Conservation (phyloP, 768 basidiomycete species). For the Cyclocybe aegerita region DNA sequence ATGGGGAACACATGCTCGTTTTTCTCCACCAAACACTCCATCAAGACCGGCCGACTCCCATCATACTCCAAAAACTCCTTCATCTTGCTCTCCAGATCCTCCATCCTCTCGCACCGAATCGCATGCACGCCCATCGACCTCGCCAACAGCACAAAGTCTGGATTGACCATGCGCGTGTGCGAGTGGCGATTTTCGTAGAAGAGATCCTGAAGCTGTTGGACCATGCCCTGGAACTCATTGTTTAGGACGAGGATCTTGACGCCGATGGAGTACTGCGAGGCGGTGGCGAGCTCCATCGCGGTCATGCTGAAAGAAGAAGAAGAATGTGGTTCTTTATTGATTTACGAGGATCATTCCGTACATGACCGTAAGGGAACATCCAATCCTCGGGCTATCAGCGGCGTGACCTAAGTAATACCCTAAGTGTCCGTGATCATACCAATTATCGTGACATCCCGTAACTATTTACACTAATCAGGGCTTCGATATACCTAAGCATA, state of each 20-base stretch:
- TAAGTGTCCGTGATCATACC: too few species aligned
- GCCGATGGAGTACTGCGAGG: constrained; percentile 87
- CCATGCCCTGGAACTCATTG: constrained; percentile 99
- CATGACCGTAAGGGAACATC: too few species aligned
- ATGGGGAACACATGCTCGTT: constrained; percentile 92
- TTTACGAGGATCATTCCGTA: too few species aligned
- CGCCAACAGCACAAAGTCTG: constrained; percentile 90
- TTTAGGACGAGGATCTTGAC: constrained; percentile 93
- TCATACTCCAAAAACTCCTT: constrained; percentile 98
- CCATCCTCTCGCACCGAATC: constrained; percentile 65
- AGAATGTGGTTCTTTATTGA: too few species aligned
- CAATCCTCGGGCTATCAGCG: too few species aligned
- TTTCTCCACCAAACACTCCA: constrained; percentile 87
- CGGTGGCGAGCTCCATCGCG: constrained; percentile 97
- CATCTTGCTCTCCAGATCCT: constrained; percentile 92
- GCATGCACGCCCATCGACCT: constrained; percentile 92
- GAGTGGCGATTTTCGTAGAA: constrained; percentile 98
- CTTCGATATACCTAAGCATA: too few species aligned
- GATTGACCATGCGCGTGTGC: constrained; percentile 94
- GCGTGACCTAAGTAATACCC: too few species aligned
- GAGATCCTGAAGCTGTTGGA: constrained; percentile 93
- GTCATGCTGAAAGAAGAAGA: constrained; percentile 99
- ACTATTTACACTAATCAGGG: too few species aligned
- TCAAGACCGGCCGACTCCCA: constrained; percentile 76
- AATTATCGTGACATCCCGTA: too few species aligned